These are phyloP conservation scores for Neurospora hispaniola DNA, from an alignment of 495 filamentous ascomycete species.

Conservation along the genomic window DNA sequence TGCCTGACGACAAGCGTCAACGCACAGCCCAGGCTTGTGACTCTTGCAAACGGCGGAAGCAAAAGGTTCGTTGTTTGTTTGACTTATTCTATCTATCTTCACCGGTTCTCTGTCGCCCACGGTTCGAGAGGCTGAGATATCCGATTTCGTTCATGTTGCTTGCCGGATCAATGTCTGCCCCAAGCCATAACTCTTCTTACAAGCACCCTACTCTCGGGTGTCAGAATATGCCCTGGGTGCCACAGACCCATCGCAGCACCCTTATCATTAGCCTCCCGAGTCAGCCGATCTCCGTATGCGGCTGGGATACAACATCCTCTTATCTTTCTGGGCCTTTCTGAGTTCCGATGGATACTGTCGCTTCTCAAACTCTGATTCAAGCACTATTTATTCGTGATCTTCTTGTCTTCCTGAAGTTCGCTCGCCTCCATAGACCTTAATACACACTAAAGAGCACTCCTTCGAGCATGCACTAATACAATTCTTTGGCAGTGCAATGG, in stretches of 20 bases:
- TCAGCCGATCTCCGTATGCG: not conserved
- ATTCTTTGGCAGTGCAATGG: conserved; percentile 50
- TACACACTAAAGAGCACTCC: not conserved
- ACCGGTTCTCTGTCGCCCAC: conserved; percentile 1
- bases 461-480: not conserved
- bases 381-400: not conserved
- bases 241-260: not conserved
- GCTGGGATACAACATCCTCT: not conserved
- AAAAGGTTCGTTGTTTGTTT: conserved; percentile 47
- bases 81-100: conserved; percentile 8
- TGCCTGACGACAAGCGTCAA: conserved; percentile 53
- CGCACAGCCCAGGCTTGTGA: conserved; percentile 61
- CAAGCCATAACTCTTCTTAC: not conserved
- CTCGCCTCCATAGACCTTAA: not conserved
- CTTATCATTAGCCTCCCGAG: not conserved
- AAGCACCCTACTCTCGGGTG: not conserved
- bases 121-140: not conserved
- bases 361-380: not conserved
- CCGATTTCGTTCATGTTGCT: not conserved
- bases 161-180: not conserved
- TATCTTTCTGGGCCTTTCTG: not conserved
- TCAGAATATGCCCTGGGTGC: not conserved
- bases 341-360: not conserved
- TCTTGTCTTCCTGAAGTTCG: not conserved
- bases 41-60: conserved; percentile 68